phyloP scores from a whole-genome alignment of 768 basidiomycete species.

The Leccinum incarnatum region DNA sequence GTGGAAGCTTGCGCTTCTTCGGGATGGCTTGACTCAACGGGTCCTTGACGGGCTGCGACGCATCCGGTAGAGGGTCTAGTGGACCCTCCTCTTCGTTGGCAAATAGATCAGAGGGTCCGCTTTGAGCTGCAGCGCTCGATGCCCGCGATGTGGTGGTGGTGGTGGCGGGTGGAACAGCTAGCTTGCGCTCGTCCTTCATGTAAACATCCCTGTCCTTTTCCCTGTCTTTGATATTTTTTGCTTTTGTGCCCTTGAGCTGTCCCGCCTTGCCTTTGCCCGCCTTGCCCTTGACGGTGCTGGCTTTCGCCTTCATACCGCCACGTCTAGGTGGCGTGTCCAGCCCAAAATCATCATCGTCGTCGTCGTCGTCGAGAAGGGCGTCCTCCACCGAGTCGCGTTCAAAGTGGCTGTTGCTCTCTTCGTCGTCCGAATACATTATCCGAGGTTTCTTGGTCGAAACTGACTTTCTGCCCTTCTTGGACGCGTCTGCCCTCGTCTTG shows the following conservation, averaged over 20 bases:
- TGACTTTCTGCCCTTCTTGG: constrained; percentile 20
- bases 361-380: constrained; percentile 23
- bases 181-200: constrained; percentile 43
- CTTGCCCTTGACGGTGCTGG: constrained; percentile 25
- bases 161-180: constrained; percentile 12
- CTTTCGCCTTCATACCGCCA: constrained; percentile 22
- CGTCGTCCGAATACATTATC: constrained; percentile 29
- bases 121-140: constrained; percentile 34
- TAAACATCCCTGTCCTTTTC: constrained; percentile 34
- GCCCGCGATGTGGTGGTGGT: constrained; percentile 22
- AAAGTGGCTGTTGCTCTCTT: constrained; percentile 26
- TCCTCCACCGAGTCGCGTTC: constrained; percentile 26
- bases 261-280: constrained; percentile 20
- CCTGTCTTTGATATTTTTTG: constrained; percentile 33
- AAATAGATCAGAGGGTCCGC: constrained; percentile 26
- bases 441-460: constrained; percentile 14
- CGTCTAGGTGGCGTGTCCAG: constrained; percentile 22
- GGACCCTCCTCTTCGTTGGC: constrained; percentile 31
- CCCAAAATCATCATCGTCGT: constrained; percentile 28
- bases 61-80: constrained; percentile 11
- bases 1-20: constrained; percentile 65
- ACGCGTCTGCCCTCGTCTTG: constrained; percentile 4
- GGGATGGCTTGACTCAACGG: constrained; percentile 26
- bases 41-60: constrained; percentile 30
- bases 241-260: constrained; percentile 22